Conservation (phyloP, 2,329 filamentous ascomycete species). For the Sclerotinia sclerotiorum region DNA sequence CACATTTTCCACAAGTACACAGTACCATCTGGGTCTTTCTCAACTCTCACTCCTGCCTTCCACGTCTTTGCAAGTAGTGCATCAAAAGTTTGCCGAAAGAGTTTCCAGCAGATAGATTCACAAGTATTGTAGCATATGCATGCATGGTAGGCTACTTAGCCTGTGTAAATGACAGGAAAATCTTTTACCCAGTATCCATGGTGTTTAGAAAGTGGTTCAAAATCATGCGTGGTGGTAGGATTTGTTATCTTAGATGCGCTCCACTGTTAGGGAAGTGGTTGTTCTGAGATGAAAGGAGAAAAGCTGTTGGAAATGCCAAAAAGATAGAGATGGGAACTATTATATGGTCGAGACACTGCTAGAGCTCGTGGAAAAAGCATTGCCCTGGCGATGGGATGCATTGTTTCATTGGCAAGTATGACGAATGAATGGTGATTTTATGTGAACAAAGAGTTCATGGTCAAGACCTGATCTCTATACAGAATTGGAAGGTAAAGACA, state of each 20-base stretch:
- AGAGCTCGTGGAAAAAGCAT: not conserved
- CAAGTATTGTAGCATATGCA: not conserved
- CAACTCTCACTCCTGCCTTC: not conserved
- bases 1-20: not conserved
- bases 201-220: not conserved
- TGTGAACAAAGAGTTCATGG: not conserved
- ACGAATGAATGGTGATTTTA: not conserved
- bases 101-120: not conserved
- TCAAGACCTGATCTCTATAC: not conserved
- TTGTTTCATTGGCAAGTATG: not conserved
- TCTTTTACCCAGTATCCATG: not conserved
- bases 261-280: not conserved
- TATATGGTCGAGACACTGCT: not conserved
- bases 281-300: not conserved
- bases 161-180: not conserved
- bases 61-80: not conserved
- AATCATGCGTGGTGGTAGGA: not conserved
- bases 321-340: not conserved
- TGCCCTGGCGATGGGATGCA: not conserved
- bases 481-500: not conserved
- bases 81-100: not conserved
- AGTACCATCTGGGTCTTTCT: not conserved
- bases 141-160: not conserved
- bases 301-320: not conserved
- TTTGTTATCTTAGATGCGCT: not conserved